A percentile compares a stretch with the other conserved stretches of the same genome.
phyloP scores from a whole-genome alignment of 257 asterid genomes.

The Solanum chilense region DNA sequence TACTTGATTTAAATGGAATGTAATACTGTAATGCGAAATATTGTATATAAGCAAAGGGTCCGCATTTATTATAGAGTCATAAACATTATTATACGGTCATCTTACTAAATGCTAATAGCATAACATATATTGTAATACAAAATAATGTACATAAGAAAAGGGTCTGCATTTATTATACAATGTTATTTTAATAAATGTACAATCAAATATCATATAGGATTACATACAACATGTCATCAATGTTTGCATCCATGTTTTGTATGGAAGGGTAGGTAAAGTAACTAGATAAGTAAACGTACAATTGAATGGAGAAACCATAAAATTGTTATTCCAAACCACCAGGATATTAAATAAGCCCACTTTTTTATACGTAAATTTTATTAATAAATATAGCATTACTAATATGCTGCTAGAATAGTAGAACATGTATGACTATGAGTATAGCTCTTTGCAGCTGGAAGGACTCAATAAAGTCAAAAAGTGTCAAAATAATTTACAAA shows the following conservation, averaged over 20 bases:
- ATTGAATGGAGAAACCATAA: not conserved
- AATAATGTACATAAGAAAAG: too few relatives aligned
- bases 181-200: too few relatives aligned
- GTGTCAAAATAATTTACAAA: not conserved
- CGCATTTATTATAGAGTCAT: too few relatives aligned
- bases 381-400: not conserved
- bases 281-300: not conserved
- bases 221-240: not conserved
- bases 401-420: not conserved
- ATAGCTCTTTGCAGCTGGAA: not conserved
- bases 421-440: not conserved
- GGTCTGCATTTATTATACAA: too few relatives aligned
- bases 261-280: not conserved
- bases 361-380: too few relatives aligned
- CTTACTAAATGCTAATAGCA: too few relatives aligned
- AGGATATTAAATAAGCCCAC: not conserved
- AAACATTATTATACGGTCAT: too few relatives aligned
- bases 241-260: not conserved
- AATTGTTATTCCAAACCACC: not conserved
- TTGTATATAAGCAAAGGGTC: not conserved
- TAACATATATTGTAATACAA: too few relatives aligned
- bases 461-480: not conserved
- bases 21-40: not conserved
- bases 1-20: constrained; percentile 4
- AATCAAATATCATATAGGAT: not conserved